Base-by-base conservation (phyloP, 2,329 filamentous ascomycete species). In the Fusarium keratoplasticum region DNA sequence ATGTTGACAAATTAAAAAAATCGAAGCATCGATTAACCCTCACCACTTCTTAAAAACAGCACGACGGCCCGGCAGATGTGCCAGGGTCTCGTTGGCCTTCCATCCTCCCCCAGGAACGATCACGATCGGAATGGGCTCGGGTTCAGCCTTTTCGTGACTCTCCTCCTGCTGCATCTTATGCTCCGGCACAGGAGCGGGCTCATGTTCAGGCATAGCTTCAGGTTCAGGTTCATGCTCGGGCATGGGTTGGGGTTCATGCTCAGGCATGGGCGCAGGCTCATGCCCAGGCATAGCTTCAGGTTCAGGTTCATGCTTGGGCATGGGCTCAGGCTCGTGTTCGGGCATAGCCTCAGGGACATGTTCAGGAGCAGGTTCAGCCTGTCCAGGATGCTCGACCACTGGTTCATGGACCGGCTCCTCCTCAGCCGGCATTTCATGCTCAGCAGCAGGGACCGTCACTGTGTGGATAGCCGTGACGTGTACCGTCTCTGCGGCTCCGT, bases 41-140 rank as follows among this genome's bases (percentile, higher is more conserved):
- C n/a, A 71, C 55, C 64, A 74, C n/a, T 54, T 69, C 8, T 61
- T 70, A 20, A 74, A 44, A 2, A 72, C 38, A 2, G 70, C 70
- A 16, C 70, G 42, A 4, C 70, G 70, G 11, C 66, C 60, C 8
- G 54, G 18, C 3, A 35, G 4, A 6, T 57, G n/a, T 35, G 54
- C 35, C 8, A 27, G n/a, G 16, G 73, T 61, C 58, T 63, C 0
- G 58, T 54, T 3, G 52, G 31, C 6, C 55, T 54, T 22, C 55
- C 33, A 67, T 73, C 0, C 22, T 2, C 1, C 70, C 66, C 14
- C 36, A 33, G 1, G n/a, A 11, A 5, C 36, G 36, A 9, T 73
- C 70, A 27, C 61, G 1, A 73, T 27, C 4, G 60, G 42, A 11
- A 29, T 14, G 22, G 38, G 58, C 11, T 69, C 40, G 4, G 66